Evolutionary conservation across 2,329 filamentous ascomycete species (phyloP), one percentile per base, ranked within the genome.

Genomic region (Phaeomoniella chlamydospora): DNA sequence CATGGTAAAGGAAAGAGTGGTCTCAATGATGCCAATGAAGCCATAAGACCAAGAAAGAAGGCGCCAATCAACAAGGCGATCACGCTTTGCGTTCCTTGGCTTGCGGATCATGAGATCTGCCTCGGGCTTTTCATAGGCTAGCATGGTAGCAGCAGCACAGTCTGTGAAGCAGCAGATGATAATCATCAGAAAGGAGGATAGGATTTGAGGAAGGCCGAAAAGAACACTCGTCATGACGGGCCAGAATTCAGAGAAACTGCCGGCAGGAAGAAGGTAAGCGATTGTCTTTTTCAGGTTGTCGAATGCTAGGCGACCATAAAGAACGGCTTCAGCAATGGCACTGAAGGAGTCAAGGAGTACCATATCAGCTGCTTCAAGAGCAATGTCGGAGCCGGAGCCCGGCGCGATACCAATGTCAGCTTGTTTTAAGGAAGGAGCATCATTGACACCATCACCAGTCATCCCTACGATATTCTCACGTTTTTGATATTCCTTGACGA

Each of bases 211-310:
- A 2, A 85, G 62, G 14, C 80, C 80, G 41, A 85, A 80, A 1
- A 74, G 52, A 14, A 85, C 74, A 39, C 77, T 82, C 2, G 76
- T 80, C 54, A 85, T 69, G 31, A 86, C 74, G 0, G 80, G 80
- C 42, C 45, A 50, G 54, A 86, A 79, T 51, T 86, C 80, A 36
- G 71, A 73, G 52, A 82, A 85, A n/a, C 65, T 72, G 2, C 80
- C 80, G 0, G 80, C 80, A 0, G 80, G 79, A 0, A 85, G 64
- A 2, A 85, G 62, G 48, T 85, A 85, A n/a, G 74, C 71, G 41
- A 83, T 73, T 0, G 72, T 78, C 64, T 87, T 86, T 53, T 82
- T 80, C 35, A 86, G 58, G 46, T 86, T 86, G 53, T 85, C 77
- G 55, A 81, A 86, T n/a, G 85, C 77, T 4, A 82, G 71, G 11